These are phyloP conservation scores for Trichoderma hamatum DNA, from an alignment of 2,329 filamentous ascomycete species.

Conservation along the genomic window DNA sequence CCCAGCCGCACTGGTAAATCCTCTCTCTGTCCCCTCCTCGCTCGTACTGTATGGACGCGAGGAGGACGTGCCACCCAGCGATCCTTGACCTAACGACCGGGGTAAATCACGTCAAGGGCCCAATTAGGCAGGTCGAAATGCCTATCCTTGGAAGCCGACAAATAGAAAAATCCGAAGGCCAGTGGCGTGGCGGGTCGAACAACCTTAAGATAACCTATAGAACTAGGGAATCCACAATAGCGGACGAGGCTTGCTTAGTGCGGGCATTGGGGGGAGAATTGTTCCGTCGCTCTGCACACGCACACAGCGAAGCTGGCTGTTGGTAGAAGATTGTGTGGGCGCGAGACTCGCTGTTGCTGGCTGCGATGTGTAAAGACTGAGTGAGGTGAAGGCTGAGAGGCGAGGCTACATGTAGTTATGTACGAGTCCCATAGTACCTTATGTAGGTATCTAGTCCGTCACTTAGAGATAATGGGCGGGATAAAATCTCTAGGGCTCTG, in stretches of 20 bases:
- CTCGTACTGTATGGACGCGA: neutral
- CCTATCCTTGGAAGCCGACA: conserved; percentile 9
- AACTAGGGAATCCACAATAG: neutral
- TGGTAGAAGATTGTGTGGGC: neutral
- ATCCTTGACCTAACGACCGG: conserved; percentile 20
- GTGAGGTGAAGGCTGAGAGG: neutral
- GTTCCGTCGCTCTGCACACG: neutral
- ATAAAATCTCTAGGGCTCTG: neutral
- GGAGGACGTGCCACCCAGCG: neutral
- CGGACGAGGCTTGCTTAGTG: conserved; percentile 8
- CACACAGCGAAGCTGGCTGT: neutral
- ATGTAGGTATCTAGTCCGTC: too few species aligned
- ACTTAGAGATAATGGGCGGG: neutral
- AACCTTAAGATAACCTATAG: conserved; percentile 26
- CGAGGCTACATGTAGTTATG: neutral
- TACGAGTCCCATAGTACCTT: too few species aligned
- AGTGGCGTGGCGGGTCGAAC: conserved; percentile 17
- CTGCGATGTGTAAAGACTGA: neutral
- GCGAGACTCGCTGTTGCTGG: neutral
- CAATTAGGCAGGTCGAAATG: conserved; percentile 21
- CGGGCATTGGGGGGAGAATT: conserved; percentile 5
- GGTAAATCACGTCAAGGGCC: conserved; percentile 21
- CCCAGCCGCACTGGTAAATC: neutral
- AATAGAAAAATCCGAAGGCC: conserved; percentile 11
- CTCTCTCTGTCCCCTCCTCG: neutral